A percentile compares a stretch with the other conserved stretches of the same genome.
Evolutionary conservation across 331 rosid species (phyloP).

Genomic region (Acacia pycnantha): DNA sequence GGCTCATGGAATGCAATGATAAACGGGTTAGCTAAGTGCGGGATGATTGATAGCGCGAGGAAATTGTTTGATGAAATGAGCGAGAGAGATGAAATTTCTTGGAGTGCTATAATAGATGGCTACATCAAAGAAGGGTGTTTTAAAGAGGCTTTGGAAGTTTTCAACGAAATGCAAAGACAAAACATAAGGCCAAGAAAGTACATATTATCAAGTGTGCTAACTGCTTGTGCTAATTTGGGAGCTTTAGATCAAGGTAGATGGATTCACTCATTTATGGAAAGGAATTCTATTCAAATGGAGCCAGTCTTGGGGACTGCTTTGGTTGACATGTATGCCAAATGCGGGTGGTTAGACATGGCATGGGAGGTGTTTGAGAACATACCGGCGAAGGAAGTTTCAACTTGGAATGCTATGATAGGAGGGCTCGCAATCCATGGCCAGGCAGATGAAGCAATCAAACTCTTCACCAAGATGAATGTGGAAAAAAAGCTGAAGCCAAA

Average conservation of each 20-base stretch:
- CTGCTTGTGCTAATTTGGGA: slow-evolving; percentile 51
- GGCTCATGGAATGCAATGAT: slow-evolving; percentile 60
- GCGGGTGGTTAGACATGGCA: slow-evolving; percentile 56
- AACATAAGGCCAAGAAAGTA: slow-evolving; percentile 32
- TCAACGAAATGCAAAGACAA: slow-evolving; percentile 41
- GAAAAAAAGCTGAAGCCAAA: slow-evolving; percentile 21
- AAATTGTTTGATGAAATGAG: slow-evolving; percentile 38
- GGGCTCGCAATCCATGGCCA: slow-evolving; percentile 60
- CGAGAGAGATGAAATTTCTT: slow-evolving; percentile 50
- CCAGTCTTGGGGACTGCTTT: slow-evolving; percentile 46
- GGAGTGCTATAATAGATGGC: slow-evolving; percentile 54
- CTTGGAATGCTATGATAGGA: slow-evolving; percentile 73
- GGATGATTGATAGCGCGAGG: slow-evolving; percentile 41
- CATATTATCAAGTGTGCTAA: slow-evolving; percentile 39
- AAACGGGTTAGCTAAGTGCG: slow-evolving; percentile 43
- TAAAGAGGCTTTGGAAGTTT: slow-evolving; percentile 55
- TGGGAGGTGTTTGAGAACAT: slow-evolving; percentile 60
- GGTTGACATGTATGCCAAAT: slow-evolving; percentile 54
- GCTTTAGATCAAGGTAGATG: slow-evolving; percentile 57
- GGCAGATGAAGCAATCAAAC: slow-evolving; percentile 52
- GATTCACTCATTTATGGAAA: slow-evolving; percentile 41
- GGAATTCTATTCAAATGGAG: slow-evolving; percentile 36
- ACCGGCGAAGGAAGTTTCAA: slow-evolving; percentile 43
- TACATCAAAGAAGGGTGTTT: slow-evolving; percentile 39
- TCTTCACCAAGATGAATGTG: slow-evolving; percentile 47